Percentiles rank a stretch among this genome's conserved stretches.
These are phyloP conservation scores for Trichoderma sp. DNA, from an alignment of 2,329 filamentous ascomycete species.

Conservation along the genomic window DNA sequence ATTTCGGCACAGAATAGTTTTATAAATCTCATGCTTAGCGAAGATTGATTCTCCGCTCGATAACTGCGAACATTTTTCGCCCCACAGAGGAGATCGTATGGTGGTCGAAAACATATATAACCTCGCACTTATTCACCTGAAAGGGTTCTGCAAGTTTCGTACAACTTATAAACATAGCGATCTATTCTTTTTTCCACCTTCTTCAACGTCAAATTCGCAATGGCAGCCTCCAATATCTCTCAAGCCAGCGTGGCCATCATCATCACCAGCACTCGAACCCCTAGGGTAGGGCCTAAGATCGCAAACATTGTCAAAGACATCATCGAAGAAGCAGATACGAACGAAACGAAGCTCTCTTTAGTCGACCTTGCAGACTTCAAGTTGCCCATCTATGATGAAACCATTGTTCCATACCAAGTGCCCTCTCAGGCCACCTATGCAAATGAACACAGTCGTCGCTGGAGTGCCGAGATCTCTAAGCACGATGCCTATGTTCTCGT, in stretches of 20 bases:
- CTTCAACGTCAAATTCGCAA: not conserved
- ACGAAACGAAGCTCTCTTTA: constrained; percentile 1
- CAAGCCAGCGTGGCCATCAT: constrained; percentile 8
- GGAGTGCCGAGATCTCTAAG: constrained; percentile 8
- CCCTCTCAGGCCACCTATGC: not conserved
- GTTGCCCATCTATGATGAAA: constrained; percentile 7
- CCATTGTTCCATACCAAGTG: constrained; percentile 6
- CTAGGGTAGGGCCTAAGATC: not conserved
- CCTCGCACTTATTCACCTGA: not conserved
- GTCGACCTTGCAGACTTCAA: constrained; percentile 8
- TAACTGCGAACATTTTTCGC: not conserved
- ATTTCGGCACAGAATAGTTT: not conserved
- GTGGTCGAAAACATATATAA: not conserved
- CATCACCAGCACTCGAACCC: constrained; percentile 10
- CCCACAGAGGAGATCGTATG: not conserved
- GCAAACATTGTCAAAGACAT: constrained; percentile 11
- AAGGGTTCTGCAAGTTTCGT: not conserved
- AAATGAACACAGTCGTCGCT: constrained; percentile 9
- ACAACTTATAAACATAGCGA: not conserved
- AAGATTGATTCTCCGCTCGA: not conserved
- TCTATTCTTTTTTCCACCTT: not conserved
- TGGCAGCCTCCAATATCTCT: not conserved
- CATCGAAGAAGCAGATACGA: not conserved
- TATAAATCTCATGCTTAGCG: not conserved
- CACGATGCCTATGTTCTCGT: constrained; percentile 4